Conservation (phyloP, 2,329 filamentous ascomycete genomes). For the Hypoxylon sp. region DNA sequence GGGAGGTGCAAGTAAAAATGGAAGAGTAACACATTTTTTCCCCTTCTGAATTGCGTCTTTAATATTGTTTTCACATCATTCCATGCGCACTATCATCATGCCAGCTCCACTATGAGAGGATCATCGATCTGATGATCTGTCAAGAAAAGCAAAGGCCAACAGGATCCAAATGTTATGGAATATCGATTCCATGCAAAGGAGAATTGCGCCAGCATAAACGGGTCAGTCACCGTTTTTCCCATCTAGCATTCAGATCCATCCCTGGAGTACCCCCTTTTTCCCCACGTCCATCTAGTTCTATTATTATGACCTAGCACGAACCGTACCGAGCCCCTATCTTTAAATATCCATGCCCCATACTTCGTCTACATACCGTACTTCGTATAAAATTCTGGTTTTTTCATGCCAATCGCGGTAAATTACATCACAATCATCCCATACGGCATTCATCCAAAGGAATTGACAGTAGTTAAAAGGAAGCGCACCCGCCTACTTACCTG, state of each 20-base stretch:
- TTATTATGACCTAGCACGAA: constrained; percentile 28
- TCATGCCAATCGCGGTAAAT: constrained; percentile 10
- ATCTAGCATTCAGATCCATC: constrained; percentile 34
- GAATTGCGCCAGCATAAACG: constrained; percentile 32
- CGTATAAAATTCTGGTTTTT: constrained; percentile 20
- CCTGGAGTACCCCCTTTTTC: constrained; percentile 36
- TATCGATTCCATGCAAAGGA: constrained; percentile 38
- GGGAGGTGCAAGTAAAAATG: constrained; percentile 2
- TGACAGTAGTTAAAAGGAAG: constrained; percentile 1
- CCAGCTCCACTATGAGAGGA: constrained; percentile 34
- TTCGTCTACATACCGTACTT: constrained; percentile 22
- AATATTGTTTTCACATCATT: constrained; percentile 26
- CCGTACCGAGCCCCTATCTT: constrained; percentile 33
- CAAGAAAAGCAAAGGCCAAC: constrained; percentile 36
- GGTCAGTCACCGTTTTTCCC: constrained; percentile 22
- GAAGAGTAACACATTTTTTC: constrained; percentile 1
- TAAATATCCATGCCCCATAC: constrained; percentile 15
- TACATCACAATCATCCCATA: constrained; percentile 18
- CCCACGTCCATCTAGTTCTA: constrained; percentile 36
- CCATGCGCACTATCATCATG: constrained; percentile 23
- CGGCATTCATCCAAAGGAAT: not conserved
- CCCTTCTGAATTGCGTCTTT: not conserved
- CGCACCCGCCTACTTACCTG: not conserved
- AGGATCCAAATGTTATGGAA: constrained; percentile 22
- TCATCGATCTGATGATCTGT: constrained; percentile 42